A percentile compares a stretch with the other conserved stretches of the same genome.
Conservation (phyloP, 495 filamentous ascomycete genomes). For the Neurospora sp. region DNA sequence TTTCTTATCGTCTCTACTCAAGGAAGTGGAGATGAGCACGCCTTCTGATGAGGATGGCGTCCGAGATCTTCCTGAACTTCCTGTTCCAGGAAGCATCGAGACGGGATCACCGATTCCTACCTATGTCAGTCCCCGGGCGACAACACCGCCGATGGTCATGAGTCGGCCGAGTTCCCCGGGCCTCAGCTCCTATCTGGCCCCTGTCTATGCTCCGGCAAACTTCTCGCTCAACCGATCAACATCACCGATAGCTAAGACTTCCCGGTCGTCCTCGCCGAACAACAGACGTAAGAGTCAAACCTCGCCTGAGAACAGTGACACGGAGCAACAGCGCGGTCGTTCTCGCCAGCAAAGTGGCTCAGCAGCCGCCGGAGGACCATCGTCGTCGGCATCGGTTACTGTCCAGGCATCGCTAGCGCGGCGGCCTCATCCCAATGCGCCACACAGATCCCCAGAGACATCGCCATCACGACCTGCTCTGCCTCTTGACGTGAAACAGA, state of each 20-base stretch:
- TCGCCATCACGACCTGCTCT: slow-evolving; percentile 48
- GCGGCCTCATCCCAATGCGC: slow-evolving; percentile 9
- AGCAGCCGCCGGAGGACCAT: not conserved
- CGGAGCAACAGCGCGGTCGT: slow-evolving; percentile 26
- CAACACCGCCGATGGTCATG: slow-evolving; percentile 56
- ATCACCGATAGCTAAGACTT: slow-evolving; percentile 21
- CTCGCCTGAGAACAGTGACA: slow-evolving; percentile 35
- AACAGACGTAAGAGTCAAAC: slow-evolving; percentile 11
- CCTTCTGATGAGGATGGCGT: slow-evolving; percentile 43
- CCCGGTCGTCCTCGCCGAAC: slow-evolving; percentile 21
- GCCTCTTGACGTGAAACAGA: slow-evolving; percentile 65
- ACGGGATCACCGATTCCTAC: slow-evolving; percentile 54
- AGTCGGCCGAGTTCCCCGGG: slow-evolving; percentile 57
- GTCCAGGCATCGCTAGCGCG: not conserved
- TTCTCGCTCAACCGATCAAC: slow-evolving; percentile 44
- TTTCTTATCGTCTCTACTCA: slow-evolving; percentile 74
- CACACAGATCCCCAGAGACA: slow-evolving; percentile 40
- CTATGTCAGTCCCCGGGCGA: slow-evolving; percentile 59
- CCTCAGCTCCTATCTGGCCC: slow-evolving; percentile 55
- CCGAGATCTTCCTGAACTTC: slow-evolving; percentile 51
- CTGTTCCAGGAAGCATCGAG: slow-evolving; percentile 28
- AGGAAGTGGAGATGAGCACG: slow-evolving; percentile 72
- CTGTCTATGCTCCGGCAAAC: slow-evolving; percentile 49
- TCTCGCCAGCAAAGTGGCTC: not conserved
- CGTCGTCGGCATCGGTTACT: not conserved